Evolutionary conservation across 208 protist genomes (phyloP).

Genomic region (Plasmodiophora brassicae): DNA sequence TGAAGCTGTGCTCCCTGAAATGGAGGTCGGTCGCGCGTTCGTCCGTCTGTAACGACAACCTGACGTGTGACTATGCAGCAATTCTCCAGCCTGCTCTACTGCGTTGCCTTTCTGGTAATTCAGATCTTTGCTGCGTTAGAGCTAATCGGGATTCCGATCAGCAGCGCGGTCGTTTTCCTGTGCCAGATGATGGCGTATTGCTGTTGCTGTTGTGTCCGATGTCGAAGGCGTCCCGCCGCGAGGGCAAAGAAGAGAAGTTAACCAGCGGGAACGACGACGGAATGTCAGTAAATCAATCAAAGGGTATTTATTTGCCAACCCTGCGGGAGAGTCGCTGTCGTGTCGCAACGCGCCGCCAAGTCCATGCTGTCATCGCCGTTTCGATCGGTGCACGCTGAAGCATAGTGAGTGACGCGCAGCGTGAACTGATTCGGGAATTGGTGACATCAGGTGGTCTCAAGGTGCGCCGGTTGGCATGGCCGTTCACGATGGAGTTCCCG

Average conservation of each 20-base stretch:
- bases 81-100: slow-evolving; percentile 9
- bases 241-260: not conserved
- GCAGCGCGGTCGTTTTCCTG: not conserved
- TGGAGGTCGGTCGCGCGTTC: not conserved
- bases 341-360: no score
- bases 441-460: no score
- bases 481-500: no score
- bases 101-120: not conserved
- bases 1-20: not conserved
- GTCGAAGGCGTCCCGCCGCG: not conserved
- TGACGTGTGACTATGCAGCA: not conserved
- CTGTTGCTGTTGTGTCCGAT: not conserved
- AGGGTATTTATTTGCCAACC: no score
- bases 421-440: no score
- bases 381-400: no score
- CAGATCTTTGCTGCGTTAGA: not conserved
- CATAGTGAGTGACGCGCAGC: no score
- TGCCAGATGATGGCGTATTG: not conserved
- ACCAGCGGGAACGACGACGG: no score
- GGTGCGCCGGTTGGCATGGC: no score
- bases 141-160: not conserved
- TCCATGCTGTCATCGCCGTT: no score
- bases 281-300: no score
- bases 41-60: not conserved
- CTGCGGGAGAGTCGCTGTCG: no score